Conservation (phyloP, 345 rosid species). For the Iberis pinnata region DNA sequence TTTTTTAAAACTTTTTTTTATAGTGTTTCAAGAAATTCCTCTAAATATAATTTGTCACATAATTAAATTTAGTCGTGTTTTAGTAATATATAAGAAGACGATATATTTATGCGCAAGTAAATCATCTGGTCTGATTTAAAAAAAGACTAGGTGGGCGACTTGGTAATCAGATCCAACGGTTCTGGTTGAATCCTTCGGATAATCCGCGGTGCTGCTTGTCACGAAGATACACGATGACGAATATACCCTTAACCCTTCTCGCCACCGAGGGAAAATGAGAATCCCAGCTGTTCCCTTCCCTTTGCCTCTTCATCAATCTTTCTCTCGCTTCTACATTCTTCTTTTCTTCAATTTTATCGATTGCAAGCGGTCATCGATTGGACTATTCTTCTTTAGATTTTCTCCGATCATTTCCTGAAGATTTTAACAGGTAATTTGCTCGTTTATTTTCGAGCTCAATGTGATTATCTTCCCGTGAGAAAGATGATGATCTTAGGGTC, state of each 20-base stretch:
- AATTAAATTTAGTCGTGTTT: too few species aligned
- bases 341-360: slow-evolving; percentile 8
- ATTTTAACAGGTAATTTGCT: too few species aligned
- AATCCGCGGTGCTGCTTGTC: slow-evolving; percentile 23
- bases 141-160: too few species aligned
- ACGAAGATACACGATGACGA: slow-evolving; percentile 21
- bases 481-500: too few species aligned
- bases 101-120: too few species aligned
- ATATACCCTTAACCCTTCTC: slow-evolving; percentile 23
- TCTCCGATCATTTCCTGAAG: slow-evolving; percentile 4
- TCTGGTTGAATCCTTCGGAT: background rate
- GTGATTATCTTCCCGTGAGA: too few species aligned
- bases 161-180: slow-evolving; percentile 35
- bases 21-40: too few species aligned
- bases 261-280: slow-evolving; percentile 11
- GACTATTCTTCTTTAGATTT: background rate
- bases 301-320: background rate
- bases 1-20: too few species aligned
- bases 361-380: background rate
- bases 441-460: too few species aligned
- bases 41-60: too few species aligned
- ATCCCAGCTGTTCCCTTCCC: slow-evolving; percentile 19
- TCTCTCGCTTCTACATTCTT: slow-evolving; percentile 1
- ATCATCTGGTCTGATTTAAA: too few species aligned
- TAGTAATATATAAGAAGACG: too few species aligned